Base-by-base conservation (phyloP, 352 stramenopile species). In the Vaucheria bursata region DNA sequence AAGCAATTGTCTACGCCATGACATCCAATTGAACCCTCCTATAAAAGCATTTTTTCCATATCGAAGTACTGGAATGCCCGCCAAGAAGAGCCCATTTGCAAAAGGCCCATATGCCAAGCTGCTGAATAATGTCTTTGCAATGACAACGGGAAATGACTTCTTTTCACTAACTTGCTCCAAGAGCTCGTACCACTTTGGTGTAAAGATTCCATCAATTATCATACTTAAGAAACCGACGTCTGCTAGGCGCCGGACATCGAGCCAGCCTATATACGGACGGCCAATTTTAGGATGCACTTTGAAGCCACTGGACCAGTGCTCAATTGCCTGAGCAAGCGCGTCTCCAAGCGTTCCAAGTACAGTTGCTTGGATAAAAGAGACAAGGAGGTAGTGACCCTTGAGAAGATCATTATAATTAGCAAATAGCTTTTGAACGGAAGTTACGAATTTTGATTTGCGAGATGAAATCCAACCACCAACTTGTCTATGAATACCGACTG, bases 201-300 rank as follows among this genome's bases (percentile, higher is more conserved):
- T 80, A 35, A 80, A 74, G 37, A 80, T 36, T 4, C 75, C 75
- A 29, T 80, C 75, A 66, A 80, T 80, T 39, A 74, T n/a, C 75
- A 80, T 80, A 50, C 37, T 80, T 45, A 80, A 71, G 6, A 80
- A 4, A 33, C 75, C 75, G 25, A 69, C 75, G 38, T 80, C 50
- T n/a, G 77, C 49, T 0, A 49, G 71, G 72, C 72, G 72, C 72
- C 18, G 40, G 8, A 78, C 25, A 31, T 78, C 72, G 72, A 35
- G 69, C 12, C 50, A 34, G 36, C 69, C 45, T 8, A 53, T 37
- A 7, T n/a, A n/a, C n/a, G n/a, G 71, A 53, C n/a, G 67, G 67
- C 38, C 71, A 36, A 18, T 12, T 32, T 12, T 69, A 36, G 5
- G 59, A n/a, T n/a, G n/a, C n/a, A n/a, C n/a, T n/a, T n/a, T 35